Evolutionary conservation across 176 grass and related monocot genomes (phyloP), one percentile per base, ranked within the genome.

Genomic region (Musa troglodytarum): DNA sequence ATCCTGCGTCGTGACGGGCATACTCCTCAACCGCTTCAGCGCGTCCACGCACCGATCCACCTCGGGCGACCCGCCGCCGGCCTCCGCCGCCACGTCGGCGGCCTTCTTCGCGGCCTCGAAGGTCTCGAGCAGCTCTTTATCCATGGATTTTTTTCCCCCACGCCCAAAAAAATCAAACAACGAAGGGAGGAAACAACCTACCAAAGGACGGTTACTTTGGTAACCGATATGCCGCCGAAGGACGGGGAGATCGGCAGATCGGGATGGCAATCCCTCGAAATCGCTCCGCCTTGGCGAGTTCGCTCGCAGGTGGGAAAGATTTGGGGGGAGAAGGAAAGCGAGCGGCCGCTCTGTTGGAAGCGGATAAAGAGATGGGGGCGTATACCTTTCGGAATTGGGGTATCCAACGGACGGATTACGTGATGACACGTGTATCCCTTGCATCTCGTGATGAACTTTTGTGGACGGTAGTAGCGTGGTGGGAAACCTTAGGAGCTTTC

Each of bases 61-160:
- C 90, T 94, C 90, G 61, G 95, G 67, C 68, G 84, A 83, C 72
- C 28, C 77, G 23, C 75, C 76, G 24, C 55, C 80, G 49, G 52
- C 78, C 17, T 69, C 74, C 13, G 81, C 82, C 20, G 76, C 71
- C 17, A 78, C 82, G 73, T 91, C 95, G 55, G 90, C 95, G 21
- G 90, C 86, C 90, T 94, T 99, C 84, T 86, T 98, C 7, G 95
- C 95, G 8, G 81, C 90, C 58, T 99, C 88, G 61, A 99, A 99
- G 8, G 82, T 89, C 86, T 94, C 88, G 71, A 99, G 70, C 0
- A 99, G 81, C 81, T 99, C 95, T 88, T 84, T 86, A 80, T 99
- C 88, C 90, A 90, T 91, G 14, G 78, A 71, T 43, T 43, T 43
- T 28, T 43, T 43, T 6, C 20, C 49, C 68, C 68, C 24, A 20